Conservation (phyloP, 768 basidiomycete genomes). For the Amanita subjunquillea region DNA sequence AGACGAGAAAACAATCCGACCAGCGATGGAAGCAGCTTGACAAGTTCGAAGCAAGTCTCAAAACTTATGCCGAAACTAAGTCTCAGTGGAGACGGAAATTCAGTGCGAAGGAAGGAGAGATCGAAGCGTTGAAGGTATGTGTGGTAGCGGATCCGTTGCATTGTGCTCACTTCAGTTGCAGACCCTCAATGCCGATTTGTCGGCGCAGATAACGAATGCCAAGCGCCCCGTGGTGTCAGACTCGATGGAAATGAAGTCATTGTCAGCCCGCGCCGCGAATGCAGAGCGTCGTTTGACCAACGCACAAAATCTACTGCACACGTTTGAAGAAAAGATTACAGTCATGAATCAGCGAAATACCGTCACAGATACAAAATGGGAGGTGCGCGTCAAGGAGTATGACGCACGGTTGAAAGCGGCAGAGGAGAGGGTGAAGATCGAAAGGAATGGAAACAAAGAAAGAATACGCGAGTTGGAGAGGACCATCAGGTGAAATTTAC, state of each 20-base stretch:
- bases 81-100: constrained; percentile 77
- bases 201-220: constrained; percentile 53
- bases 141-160: constrained; percentile 1
- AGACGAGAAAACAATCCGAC: constrained; percentile 83
- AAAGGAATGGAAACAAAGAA: constrained; percentile 91
- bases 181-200: constrained; percentile 67
- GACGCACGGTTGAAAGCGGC: constrained; percentile 71
- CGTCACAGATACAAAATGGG: constrained; percentile 82
- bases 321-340: constrained; percentile 79
- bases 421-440: constrained; percentile 88
- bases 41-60: constrained; percentile 81
- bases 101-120: constrained; percentile 76
- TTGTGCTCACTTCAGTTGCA: constrained; percentile 17
- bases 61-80: constrained; percentile 74
- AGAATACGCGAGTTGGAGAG: constrained; percentile 61
- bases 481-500: constrained; percentile 45
- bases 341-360: constrained; percentile 61
- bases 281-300: constrained; percentile 85
- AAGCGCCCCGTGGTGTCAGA: constrained; percentile 52
- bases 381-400: constrained; percentile 90
- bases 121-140: constrained; percentile 75
- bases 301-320: constrained; percentile 73
- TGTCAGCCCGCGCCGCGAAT: constrained; percentile 65
- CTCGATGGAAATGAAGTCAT: constrained; percentile 59
- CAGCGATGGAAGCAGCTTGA: constrained; percentile 86